Evolutionary conservation across 768 basidiomycete species (phyloP), one percentile per base, ranked within the genome.

Genomic region (Boletus rubescentipes): DNA sequence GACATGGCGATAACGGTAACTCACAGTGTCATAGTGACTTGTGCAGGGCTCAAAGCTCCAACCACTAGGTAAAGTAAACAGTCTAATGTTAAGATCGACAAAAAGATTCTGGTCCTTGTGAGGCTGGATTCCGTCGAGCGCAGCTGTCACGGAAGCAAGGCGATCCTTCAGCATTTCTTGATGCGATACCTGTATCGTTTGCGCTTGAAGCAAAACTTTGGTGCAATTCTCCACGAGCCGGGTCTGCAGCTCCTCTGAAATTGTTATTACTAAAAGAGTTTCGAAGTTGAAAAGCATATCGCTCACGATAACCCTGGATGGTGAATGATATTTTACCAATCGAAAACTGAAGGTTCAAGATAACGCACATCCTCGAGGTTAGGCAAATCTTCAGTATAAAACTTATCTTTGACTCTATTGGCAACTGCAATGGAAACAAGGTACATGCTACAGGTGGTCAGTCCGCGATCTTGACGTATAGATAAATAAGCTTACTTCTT

Each of bases 21-120:
- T 57, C 66, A 83, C 91, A 42, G 83, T 88, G 63, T 93, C 91
- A 66, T 93, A 93, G 59, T 88, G 83, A 49, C 72, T 80, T 8
- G 78, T 57, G 57, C 86, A 89, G 14, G 90, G 87, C 65, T 93
- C 90, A 61, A 92, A 93, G 39, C 56, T 68, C 85, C 83, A 90
- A 63, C 91, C 85, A 11, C 61, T 63, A 9, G 91, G 89, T 11
- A 79, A 69, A 30, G 71, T 74, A 66, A 92, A 93, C 3, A 81
- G 77, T 32, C 86, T 76, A 34, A 82, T 67, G 64, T 93, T 93
- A 63, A 86, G 76, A 51, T 86, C 78, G 29, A 91, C 80, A 72
- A 86, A 93, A 30, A 91, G 72, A 44, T 73, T 76, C 64, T 91
- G 86, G 59, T 93, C 91, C 60, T 77, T 75, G 20, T 69, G 61